Percentiles rank a stretch among this genome's conserved stretches.
Conservation (phyloP, 768 basidiomycete genomes). For the Lepiota venenata region DNA sequence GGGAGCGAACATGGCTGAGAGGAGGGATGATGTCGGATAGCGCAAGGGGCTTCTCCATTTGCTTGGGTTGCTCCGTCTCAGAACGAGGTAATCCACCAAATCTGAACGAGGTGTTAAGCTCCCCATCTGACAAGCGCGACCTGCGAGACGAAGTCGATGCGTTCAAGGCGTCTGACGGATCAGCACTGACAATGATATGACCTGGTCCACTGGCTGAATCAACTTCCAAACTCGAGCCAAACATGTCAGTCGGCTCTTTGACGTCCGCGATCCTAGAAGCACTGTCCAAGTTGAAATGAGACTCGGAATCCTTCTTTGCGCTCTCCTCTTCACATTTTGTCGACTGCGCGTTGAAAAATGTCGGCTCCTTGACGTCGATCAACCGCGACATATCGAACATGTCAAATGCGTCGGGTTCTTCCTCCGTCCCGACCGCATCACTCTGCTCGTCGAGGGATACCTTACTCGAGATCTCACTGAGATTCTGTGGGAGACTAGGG, state of each 20-base stretch:
- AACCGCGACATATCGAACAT: conserved; percentile 25
- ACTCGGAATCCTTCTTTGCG: conserved; percentile 1
- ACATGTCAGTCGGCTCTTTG: conserved; percentile 28
- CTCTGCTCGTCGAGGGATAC: conserved; percentile 3
- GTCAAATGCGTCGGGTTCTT: conserved; percentile 18
- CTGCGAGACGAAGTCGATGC: conserved; percentile 21
- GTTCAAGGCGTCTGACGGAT: conserved; percentile 13
- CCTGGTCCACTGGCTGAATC: conserved; percentile 27
- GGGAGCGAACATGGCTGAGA: conserved; percentile 43
- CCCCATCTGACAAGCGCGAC: conserved; percentile 56
- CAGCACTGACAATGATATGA: conserved; percentile 30
- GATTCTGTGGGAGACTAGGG: conserved; percentile 41
- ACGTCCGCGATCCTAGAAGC: conserved; percentile 20
- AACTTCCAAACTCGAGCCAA: conserved; percentile 21
- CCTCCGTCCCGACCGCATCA: neutral
- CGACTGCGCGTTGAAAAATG: conserved; percentile 13
- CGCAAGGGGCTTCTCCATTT: conserved; percentile 40
- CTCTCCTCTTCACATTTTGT: conserved; percentile 9
- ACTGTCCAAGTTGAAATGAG: conserved; percentile 13
- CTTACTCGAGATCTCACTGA: neutral
- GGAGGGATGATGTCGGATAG: conserved; percentile 78
- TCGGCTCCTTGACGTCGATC: conserved; percentile 28
- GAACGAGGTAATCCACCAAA: conserved; percentile 56
- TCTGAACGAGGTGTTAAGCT: conserved; percentile 69
- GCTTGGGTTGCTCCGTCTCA: conserved; percentile 17